Percentiles rank a stretch among this genome's conserved stretches.
Conservation (phyloP, 2,329 filamentous ascomycete genomes). For the Apiospora pterosperma region DNA sequence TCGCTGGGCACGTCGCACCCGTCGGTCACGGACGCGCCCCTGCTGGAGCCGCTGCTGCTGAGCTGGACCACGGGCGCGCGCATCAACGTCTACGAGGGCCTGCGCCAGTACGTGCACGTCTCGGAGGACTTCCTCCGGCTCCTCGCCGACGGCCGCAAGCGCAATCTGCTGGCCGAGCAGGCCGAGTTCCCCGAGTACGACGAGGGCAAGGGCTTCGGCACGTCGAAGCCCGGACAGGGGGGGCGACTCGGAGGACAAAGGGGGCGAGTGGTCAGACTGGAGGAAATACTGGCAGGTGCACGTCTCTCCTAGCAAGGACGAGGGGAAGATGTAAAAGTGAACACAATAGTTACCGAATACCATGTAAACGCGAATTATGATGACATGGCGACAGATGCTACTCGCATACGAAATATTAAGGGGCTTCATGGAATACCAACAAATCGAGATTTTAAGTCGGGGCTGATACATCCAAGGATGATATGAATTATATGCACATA, state of each 20-base stretch:
- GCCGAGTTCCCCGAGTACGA: slow-evolving; percentile 41
- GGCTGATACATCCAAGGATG: background rate
- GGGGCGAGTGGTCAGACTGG: slow-evolving; percentile 36
- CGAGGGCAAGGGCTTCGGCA: slow-evolving; percentile 25
- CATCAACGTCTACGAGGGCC: slow-evolving; percentile 52
- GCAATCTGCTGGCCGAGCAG: slow-evolving; percentile 46
- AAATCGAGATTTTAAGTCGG: background rate
- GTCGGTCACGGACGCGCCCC: slow-evolving; percentile 62
- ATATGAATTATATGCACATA: background rate
- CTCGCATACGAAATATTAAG: background rate
- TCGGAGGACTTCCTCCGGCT: slow-evolving; percentile 56
- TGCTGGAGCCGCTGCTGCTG: slow-evolving; percentile 59
- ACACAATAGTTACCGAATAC: background rate
- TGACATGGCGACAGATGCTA: background rate
- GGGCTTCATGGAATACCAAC: background rate
- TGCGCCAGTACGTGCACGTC: slow-evolving; percentile 58
- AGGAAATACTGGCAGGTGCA: slow-evolving; percentile 32
- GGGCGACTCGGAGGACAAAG: slow-evolving; percentile 15
- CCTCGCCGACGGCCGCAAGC: slow-evolving; percentile 35
- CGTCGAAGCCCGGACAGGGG: slow-evolving; percentile 31
- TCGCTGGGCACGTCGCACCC: slow-evolving; percentile 56
- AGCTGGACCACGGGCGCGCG: slow-evolving; percentile 59
- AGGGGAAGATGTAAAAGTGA: background rate
- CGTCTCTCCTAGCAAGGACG: slow-evolving; percentile 15
- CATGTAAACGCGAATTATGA: background rate